Evolutionary conservation across 1,139 yeast species (phyloP), one percentile per base, ranked within the genome.

Genomic region (Magnusiomyces paraingens): DNA sequence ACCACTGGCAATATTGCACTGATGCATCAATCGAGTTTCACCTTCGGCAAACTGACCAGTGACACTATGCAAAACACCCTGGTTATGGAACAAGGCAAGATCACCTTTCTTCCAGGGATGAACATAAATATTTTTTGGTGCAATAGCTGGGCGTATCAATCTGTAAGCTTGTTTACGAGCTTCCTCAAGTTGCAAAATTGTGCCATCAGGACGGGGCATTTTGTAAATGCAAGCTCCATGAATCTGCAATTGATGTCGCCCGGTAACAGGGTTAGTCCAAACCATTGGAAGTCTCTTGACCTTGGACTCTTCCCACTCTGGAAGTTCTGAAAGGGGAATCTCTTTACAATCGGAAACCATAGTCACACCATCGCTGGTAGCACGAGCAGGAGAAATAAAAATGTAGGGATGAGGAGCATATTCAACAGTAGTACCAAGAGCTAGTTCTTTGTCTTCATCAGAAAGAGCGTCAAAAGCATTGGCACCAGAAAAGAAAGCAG

Each of bases 361-460:
- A 5, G 95, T 85, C 56, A 88, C 75, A 3, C 96, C 96, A 66
- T 87, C 95, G 35, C 84, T 78, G 4, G 94, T 85, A 43, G 95
- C 95, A 55, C 75, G 79, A 44, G 95, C 89, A 8, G 86, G 83
- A 2, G 88, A 81, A 60, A 88, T 88, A 67, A 80, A 87, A 58
- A 88, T 88, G 68, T 88, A 88, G 43, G 96, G 95, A 67, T 88
- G 95, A 47, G 96, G 96, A 15, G 95, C 95, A 67, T 88, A 88
- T n/a, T n/a, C n/a, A n/a, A n/a, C n/a, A n/a, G n/a, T n/a, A n/a
- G n/a, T n/a, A n/a, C n/a, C n/a, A n/a, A 87, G 75, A 1, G 90
- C 95, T 62, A 82, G 77, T 58, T 84, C 73, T 70, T 87, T 79
- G 56, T 88, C 94, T 64, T 82, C 88, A 1, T 77, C 81, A 35